Percentiles rank a stretch among this genome's conserved stretches.
phyloP scores from a whole-genome alignment of 768 basidiomycete species.

The Mycena kentingensis region DNA sequence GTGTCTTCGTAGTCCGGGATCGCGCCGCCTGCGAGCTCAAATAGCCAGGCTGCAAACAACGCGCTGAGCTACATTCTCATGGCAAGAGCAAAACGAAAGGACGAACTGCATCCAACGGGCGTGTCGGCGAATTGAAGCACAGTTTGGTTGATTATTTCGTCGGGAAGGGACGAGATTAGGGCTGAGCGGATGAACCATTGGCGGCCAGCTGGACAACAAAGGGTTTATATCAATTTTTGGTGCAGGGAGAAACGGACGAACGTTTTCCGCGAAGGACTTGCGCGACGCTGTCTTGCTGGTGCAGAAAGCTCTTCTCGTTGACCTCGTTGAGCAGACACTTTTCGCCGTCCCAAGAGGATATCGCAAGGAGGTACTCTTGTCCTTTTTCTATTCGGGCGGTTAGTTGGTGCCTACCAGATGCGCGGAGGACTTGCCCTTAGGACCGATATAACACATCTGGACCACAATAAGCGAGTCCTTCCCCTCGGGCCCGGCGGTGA shows the following conservation, averaged over 20 bases:
- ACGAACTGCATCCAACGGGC: constrained; percentile 90
- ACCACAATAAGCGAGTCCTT: constrained; percentile 86
- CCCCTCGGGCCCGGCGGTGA: constrained; percentile 86
- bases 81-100: not conserved
- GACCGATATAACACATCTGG: constrained; percentile 88
- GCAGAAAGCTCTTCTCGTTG: constrained; percentile 83
- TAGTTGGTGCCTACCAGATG: not conserved
- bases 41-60: constrained; percentile 73
- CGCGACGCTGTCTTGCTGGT: constrained; percentile 90
- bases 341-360: constrained; percentile 89
- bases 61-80: not conserved
- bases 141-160: constrained; percentile 83
- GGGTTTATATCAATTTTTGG: not conserved
- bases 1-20: constrained; percentile 71
- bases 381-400: constrained; percentile 48
- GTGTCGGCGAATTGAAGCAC: constrained; percentile 80
- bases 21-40: constrained; percentile 86
- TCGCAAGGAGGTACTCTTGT: constrained; percentile 75
- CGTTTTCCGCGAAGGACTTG: constrained; percentile 87
- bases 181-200: constrained; percentile 93
- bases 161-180: constrained; percentile 79
- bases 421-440: constrained; percentile 33
- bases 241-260: constrained; percentile 28
- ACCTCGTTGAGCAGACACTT: constrained; percentile 87
- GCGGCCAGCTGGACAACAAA: constrained; percentile 55